Base-by-base conservation (phyloP, 2,329 filamentous ascomycete genomes). In the Coccinonectria pachysandricola region DNA sequence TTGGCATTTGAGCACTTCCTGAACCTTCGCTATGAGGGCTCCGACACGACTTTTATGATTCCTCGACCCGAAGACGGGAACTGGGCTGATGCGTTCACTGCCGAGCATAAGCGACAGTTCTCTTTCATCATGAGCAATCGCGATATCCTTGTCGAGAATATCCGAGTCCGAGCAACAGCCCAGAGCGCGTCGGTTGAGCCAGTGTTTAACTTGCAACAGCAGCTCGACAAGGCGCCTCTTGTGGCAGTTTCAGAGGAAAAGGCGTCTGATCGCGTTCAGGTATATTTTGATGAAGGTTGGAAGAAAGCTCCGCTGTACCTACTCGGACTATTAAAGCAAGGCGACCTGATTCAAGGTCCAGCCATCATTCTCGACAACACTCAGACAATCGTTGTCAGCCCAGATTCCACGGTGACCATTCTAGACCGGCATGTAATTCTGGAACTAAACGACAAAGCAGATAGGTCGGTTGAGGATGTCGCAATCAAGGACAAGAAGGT, bases 351-450 rank as follows among this genome's bases (percentile, higher is more conserved):
- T 14, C 18, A 23, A 16, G 78, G 78, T 1, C 78, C 78, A 2
- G 77, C 76, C 1, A 75, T 83, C 39, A 65, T 83, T 27, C 75
- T 76, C 19, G 79, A 78, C 47, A 68, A 71, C 14, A 77, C 72
- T 1, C 79, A 85, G 49, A 85, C 79, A 0, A 79, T 85, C 36
- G 72, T 84, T 3, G 68, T 85, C 4, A 75, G 74, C 6, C 46
- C 45, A 1, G 35, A 31, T 3, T 37, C 39, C 12, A 40, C 40
- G 12, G 51, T 50, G 1, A 42, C 34, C 3, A 41, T 55, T 8
- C 36, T 53, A 3, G 31, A 35, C 7, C 40, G 39, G 27, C 44
- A 52, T 28, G n/a, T n/a, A n/a, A n/a, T n/a, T n/a, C n/a, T n/a
- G n/a, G n/a, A n/a, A n/a, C n/a, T n/a, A n/a, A n/a, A n/a, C n/a